These are phyloP conservation scores for Beta corolliflora DNA, from an alignment of 179 eudicot species.

Conservation along the genomic window DNA sequence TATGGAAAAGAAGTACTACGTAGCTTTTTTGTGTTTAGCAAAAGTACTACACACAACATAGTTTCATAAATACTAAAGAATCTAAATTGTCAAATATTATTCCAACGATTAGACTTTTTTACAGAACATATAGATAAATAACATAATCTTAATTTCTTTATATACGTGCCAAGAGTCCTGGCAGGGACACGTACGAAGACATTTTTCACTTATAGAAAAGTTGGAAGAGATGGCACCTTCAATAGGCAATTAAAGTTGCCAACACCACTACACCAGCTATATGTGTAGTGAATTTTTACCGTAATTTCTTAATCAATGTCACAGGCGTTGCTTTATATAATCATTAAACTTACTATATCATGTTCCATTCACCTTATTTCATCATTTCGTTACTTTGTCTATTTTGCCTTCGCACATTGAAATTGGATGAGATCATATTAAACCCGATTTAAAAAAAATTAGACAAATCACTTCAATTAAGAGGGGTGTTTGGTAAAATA, in stretches of 20 bases:
- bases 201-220: constrained; percentile 24
- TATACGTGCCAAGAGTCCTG: constrained; percentile 21
- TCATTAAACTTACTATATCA: not conserved
- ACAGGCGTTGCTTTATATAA: not conserved
- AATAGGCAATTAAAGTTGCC: constrained; percentile 24
- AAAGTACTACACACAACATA: not conserved
- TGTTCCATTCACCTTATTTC: not conserved
- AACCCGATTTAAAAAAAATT: too few relatives aligned
- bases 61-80: constrained; percentile 3
- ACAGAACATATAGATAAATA: not conserved
- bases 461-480: too few relatives aligned
- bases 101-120: not conserved
- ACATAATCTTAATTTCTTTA: constrained; percentile 16
- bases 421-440: too few relatives aligned
- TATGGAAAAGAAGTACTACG: not conserved
- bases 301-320: not conserved
- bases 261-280: not conserved
- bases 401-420: too few relatives aligned
- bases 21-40: not conserved
- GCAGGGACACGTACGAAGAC: constrained; percentile 15
- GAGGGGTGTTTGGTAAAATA: too few relatives aligned
- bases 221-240: constrained; percentile 11
- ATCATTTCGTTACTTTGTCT: too few relatives aligned
- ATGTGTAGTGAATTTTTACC: not conserved
- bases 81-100: not conserved